Evolutionary conservation across 2,329 filamentous ascomycete genomes (phyloP), one percentile per base, ranked within the genome.

Genomic region (Biscogniauxia sp.): DNA sequence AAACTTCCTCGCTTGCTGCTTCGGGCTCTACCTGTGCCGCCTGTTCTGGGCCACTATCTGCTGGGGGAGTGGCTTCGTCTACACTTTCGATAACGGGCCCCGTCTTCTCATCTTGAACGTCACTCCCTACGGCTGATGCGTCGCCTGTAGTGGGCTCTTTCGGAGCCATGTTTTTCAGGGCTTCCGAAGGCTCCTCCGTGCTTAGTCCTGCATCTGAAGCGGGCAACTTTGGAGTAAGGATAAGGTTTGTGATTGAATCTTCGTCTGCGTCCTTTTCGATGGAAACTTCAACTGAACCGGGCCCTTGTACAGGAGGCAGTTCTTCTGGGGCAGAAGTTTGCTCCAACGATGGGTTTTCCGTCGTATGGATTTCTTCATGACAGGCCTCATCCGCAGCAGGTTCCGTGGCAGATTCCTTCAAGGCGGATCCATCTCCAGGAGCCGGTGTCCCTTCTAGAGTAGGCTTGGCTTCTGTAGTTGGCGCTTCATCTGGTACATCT

Each of bases 11-110:
- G 58, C 63, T 64, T 26, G 56, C 57, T 60, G 55, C 59, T 60
- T 60, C 60, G 57, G 58, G 61, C 61, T 64, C 64, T 54, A 51
- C 53, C 41, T 53, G 56, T 56, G 58, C 58, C 54, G 53, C 55
- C 51, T 62, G 59, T 37, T 54, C 59, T 50, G 54, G 49, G 13
- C 51, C 26, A 56, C 15, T n/a, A n/a, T 17, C 37, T n/a, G 11
- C 37, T 45, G 11, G 15, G 17, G 15, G 37, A 15, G 17, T 11
- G 17, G 37, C 3, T 11, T 53, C 52, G 20, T 57, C 53, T 41
- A 57, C n/a, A 19, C 51, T 56, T 41, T 62, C 57, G 41, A 53
- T 20, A 54, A 50, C 45, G 26, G 37, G 28, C 53, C n/a, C 55
- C n/a, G 37, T 15, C 11, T 45, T 45, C 11, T 45, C 37, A 17